phyloP scores from a whole-genome alignment of 2,329 filamentous ascomycete species.

The Pestalotiopsis sp. region DNA sequence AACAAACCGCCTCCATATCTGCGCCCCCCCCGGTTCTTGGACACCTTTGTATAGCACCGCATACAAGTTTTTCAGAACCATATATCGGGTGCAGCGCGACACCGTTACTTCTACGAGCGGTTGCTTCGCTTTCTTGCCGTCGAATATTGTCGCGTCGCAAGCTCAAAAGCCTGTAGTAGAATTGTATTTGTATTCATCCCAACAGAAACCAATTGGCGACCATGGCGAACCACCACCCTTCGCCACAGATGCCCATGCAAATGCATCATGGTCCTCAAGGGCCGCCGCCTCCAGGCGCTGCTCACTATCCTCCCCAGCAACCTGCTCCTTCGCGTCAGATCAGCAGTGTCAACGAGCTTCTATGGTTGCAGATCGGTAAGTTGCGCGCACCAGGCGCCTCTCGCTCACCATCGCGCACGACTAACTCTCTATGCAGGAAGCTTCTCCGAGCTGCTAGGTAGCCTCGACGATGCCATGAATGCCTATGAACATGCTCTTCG shows the following conservation, averaged over 20 bases:
- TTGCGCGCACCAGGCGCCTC: conserved; percentile 18
- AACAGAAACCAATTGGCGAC: conserved; percentile 25
- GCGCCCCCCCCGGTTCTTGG: neutral
- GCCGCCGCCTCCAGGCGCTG: conserved; percentile 59
- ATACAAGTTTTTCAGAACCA: neutral
- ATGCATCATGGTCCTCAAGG: conserved; percentile 68
- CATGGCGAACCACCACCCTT: conserved; percentile 81
- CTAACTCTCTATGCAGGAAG: conserved; percentile 59
- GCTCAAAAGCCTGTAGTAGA: conserved; percentile 14
- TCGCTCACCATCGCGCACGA: neutral
- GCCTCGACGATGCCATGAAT: conserved; percentile 84
- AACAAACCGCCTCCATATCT: neutral
- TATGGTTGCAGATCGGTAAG: conserved; percentile 93
- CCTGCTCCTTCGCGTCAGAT: conserved; percentile 73
- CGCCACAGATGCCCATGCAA: conserved; percentile 76
- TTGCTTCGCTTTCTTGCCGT: neutral
- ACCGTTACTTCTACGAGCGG: neutral
- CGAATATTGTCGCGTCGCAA: conserved; percentile 13
- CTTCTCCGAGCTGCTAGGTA: conserved; percentile 84
- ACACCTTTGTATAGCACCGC: neutral
- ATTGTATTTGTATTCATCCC: conserved; percentile 17
- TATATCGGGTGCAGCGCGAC: neutral
- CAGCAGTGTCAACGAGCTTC: conserved; percentile 77
- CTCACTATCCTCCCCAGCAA: conserved; percentile 47
- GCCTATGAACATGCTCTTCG: conserved; percentile 89